Evolutionary conservation across 192 early-diverging fungal species (phyloP), one percentile per base, ranked within the genome.

Genomic region (Linnemannia elongata): DNA sequence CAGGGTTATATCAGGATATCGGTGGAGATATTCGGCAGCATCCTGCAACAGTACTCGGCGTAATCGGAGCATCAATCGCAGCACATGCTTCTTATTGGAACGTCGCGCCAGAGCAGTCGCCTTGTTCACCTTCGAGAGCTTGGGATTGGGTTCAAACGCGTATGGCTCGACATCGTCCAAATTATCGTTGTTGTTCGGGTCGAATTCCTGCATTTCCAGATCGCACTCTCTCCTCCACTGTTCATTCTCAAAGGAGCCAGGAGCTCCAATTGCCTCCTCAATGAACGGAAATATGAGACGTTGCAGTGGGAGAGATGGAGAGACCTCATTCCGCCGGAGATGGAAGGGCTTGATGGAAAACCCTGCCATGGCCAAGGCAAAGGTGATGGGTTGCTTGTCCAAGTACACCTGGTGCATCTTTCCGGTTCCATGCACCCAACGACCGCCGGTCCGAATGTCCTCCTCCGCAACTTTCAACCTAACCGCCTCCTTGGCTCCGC

Each of bases 201-300:
- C 44, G 44, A 45, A 45, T 45, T 45, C 44, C 10, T 45, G 10
- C 44, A 45, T 45, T 45, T 45, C 44, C 44, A 15, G 9, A 45
- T 45, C 44, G 44, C 44, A 45, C 44, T 45, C 44, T 45, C 3
- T 45, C 9, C 44, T 45, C 44, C 44, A 45, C 12, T 12, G 44
- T 12, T 45, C 13, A 45, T 45, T 45, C 44, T 45, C 44, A 15
- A 2, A 2, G 12, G 52, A 55, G 4, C 18, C 18, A 20, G 20
- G 52, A 4, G 52, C 18, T 0, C 52, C 52, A 24, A 24, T 55
- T 18, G 45, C 73, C 20, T 74, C 73, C 17, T 74, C 73, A 13
- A 74, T 74, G n/a, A 74, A 74, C 73, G 44, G 73, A 52, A 74
- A 74, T n/a, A 74, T 44, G n/a, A 30, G n/a, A 5, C 45, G 13